Conservation (phyloP, 129 eudicot species). For the Chrysanthemum lavandulifolium region DNA sequence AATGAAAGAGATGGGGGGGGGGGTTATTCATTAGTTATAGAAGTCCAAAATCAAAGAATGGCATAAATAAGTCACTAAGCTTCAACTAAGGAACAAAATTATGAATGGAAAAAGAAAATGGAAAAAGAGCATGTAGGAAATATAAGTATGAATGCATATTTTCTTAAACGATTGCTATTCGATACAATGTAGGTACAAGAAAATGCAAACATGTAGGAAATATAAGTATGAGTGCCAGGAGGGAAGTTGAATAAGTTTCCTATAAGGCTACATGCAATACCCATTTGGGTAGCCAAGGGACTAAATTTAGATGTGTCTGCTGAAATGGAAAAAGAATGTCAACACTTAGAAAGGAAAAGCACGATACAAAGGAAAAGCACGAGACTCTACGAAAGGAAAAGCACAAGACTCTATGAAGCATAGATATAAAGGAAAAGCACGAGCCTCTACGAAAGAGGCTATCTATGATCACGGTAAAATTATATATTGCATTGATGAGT, state of each 20-base stretch:
- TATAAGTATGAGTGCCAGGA: constrained; percentile 59
- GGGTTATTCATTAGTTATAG: too few species aligned
- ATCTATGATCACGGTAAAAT: constrained; percentile 44
- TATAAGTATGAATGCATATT: too few species aligned
- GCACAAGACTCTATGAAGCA: too few species aligned
- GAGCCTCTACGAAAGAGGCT: constrained; percentile 40
- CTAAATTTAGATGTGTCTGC: constrained; percentile 54
- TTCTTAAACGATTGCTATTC: too few species aligned
- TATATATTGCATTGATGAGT: constrained; percentile 63
- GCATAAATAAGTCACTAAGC: too few species aligned
- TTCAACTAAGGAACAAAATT: too few species aligned
- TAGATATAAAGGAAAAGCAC: constrained; percentile 42
- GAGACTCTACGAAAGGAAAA: too few species aligned
- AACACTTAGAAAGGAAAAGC: constrained; percentile 41
- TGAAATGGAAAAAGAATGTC: constrained; percentile 70
- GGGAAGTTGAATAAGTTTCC: constrained; percentile 71
- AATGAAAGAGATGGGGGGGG: too few species aligned
- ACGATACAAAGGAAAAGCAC: too few species aligned
- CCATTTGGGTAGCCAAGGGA: constrained; percentile 67
- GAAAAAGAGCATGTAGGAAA: too few species aligned
- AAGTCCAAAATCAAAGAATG: too few species aligned
- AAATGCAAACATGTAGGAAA: constrained; percentile 68
- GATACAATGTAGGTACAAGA: constrained; percentile 61
- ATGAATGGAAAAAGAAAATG: too few species aligned
- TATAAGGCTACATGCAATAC: constrained; percentile 61